Percentiles rank a stretch among this genome's conserved stretches.
Evolutionary conservation across 2,329 filamentous ascomycete genomes (phyloP).

Genomic region (Emmonsiellopsis sp.): DNA sequence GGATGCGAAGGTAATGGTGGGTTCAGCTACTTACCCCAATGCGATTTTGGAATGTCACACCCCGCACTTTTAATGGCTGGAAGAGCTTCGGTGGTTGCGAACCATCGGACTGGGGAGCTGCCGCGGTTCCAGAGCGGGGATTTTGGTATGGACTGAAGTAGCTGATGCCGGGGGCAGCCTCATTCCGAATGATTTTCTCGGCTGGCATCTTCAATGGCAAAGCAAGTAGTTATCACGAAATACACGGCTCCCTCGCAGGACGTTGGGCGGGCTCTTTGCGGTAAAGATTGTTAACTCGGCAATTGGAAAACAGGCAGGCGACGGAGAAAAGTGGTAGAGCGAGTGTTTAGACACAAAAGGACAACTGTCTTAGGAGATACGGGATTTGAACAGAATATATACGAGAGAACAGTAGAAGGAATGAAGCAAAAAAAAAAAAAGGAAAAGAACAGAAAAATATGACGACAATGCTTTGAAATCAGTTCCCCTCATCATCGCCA

Average conservation of each 20-base stretch:
- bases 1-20: neutral
- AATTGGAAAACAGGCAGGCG: too few species aligned
- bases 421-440: too few species aligned
- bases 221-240: neutral
- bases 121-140: conserved; percentile 28
- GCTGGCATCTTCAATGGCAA: neutral
- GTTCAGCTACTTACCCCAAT: conserved; percentile 40
- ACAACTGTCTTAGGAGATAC: too few species aligned
- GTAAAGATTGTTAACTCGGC: too few species aligned
- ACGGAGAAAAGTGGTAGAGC: too few species aligned
- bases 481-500: too few species aligned
- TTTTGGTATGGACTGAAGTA: conserved; percentile 33
- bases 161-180: conserved; percentile 21
- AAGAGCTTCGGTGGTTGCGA: conserved; percentile 47
- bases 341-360: too few species aligned
- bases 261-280: neutral
- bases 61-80: conserved; percentile 48
- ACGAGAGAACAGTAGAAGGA: too few species aligned
- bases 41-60: conserved; percentile 58
- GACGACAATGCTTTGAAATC: too few species aligned
- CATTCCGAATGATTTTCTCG: conserved; percentile 15
- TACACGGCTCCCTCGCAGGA: too few species aligned
- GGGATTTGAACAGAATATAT: too few species aligned
- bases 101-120: conserved; percentile 33
- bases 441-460: too few species aligned